Conservation (phyloP, 257 asterid species). For the Vinca minor region DNA sequence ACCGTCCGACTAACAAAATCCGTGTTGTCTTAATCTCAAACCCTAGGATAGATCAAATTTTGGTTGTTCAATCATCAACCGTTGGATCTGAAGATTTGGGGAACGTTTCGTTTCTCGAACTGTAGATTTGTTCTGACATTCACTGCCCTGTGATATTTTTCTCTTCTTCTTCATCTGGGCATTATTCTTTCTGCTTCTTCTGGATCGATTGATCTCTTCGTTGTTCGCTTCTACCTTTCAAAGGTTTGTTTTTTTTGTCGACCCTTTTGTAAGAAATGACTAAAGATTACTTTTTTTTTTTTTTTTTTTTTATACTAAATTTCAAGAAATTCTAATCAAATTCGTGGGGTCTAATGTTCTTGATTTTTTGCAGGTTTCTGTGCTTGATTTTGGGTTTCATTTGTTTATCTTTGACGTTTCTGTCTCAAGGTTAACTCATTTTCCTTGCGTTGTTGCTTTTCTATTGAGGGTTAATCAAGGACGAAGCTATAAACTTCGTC, state of each 20-base stretch:
- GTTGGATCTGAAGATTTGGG: neutral
- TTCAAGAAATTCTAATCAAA: neutral
- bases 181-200: neutral
- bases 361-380: neutral
- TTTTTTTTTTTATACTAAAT: no score
- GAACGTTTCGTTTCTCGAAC: neutral
- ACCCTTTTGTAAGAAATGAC: neutral
- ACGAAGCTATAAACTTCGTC: no score
- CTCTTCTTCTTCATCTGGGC: neutral
- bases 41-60: neutral
- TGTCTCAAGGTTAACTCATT: neutral
- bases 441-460: neutral
- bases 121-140: neutral
- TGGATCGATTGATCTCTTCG: conserved; percentile 5
- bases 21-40: neutral
- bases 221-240: neutral
- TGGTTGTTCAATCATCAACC: neutral
- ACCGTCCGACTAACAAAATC: neutral
- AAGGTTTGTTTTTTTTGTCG: neutral
- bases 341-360: neutral
- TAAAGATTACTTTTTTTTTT: neutral
- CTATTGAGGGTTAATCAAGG: neutral
- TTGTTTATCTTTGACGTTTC: no score
- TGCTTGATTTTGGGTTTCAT: neutral
- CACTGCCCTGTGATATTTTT: neutral